Conservation (phyloP, 2,329 filamentous ascomycete species). For the Botryotinia convoluta region DNA sequence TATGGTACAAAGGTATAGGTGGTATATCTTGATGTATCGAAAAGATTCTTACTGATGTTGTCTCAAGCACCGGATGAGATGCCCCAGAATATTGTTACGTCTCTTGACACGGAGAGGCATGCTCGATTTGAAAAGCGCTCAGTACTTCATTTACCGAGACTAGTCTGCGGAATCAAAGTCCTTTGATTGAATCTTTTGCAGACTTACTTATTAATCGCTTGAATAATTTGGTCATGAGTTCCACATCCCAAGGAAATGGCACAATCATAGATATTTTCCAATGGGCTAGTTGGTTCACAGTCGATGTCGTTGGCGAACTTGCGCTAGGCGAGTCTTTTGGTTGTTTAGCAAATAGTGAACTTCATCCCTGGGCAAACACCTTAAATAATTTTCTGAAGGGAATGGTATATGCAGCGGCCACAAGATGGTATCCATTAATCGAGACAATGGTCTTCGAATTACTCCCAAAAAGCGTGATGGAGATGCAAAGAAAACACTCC, state of each 20-base stretch:
- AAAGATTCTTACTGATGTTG: rapidly evolving
- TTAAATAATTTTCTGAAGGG: neutral
- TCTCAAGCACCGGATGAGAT: neutral
- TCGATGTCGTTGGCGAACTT: conserved; percentile 34
- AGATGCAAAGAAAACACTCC: neutral
- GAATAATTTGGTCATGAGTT: neutral
- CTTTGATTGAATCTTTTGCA: neutral
- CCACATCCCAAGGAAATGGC: too few species aligned
- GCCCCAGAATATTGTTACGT: neutral
- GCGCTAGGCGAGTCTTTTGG: conserved; percentile 31
- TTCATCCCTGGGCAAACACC: neutral
- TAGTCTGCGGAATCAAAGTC: neutral
- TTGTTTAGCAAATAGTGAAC: neutral
- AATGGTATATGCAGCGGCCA: neutral
- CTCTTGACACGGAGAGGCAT: neutral
- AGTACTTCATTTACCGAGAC: neutral
- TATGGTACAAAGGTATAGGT: neutral
- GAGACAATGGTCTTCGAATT: neutral
- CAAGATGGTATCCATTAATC: neutral
- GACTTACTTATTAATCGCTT: neutral
- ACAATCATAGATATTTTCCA: neutral
- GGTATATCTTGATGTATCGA: neutral
- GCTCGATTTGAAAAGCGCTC: neutral
- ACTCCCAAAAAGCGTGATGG: neutral
- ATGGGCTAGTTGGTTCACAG: conserved; percentile 32